These are phyloP conservation scores for Marchantia polymorpha DNA, from an alignment of 225 moss, liverwort and hornwort species.

Conservation along the genomic window DNA sequence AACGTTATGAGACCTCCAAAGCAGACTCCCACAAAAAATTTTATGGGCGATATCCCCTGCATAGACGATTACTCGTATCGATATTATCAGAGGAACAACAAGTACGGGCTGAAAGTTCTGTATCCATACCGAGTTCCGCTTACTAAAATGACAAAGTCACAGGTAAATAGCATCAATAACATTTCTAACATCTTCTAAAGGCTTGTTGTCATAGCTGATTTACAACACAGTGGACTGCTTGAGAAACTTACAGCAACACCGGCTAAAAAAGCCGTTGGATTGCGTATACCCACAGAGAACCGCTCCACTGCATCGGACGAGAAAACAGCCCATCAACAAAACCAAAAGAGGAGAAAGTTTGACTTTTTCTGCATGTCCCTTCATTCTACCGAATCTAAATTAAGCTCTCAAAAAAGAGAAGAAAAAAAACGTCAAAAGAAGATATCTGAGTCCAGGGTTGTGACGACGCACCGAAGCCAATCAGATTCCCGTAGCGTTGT, in stretches of 20 bases:
- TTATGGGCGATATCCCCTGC: slow-evolving; percentile 67
- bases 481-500: slow-evolving; percentile 83
- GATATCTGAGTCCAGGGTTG: not conserved
- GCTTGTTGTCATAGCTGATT: too few relatives aligned
- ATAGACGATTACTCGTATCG: not conserved
- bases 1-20: slow-evolving; percentile 72
- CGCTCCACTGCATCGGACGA: slow-evolving; percentile 63
- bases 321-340: not conserved
- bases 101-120: too few relatives aligned
- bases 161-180: too few relatives aligned
- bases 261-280: slow-evolving; percentile 92
- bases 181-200: too few relatives aligned
- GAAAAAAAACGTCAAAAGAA: not conserved
- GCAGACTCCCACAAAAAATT: slow-evolving; percentile 80
- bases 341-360: too few relatives aligned
- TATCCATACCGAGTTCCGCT: too few relatives aligned
- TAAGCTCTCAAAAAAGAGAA: not conserved
- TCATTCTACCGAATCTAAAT: not conserved
- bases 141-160: too few relatives aligned
- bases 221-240: too few relatives aligned
- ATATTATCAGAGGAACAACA: too few relatives aligned
- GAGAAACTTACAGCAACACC: slow-evolving; percentile 66
- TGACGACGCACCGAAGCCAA: slow-evolving; percentile 68
- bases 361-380: not conserved
- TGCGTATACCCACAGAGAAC: slow-evolving; percentile 80